phyloP scores from a whole-genome alignment of 2,329 filamentous ascomycete species.

The Ascomycota sp. region DNA sequence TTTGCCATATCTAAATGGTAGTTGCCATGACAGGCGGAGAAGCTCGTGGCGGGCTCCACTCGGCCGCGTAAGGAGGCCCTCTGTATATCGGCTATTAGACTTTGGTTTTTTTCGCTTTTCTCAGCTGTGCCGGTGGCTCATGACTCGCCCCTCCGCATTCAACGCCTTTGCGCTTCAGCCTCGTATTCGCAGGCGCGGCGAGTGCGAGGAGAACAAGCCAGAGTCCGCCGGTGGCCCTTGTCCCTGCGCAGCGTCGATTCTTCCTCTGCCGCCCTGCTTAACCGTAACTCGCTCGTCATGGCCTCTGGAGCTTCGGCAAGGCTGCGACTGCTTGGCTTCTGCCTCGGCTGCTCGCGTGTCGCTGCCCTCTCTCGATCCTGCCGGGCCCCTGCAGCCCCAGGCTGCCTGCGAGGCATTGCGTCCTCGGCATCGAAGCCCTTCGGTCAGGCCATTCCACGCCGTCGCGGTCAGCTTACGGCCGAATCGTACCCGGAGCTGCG shows the following conservation, averaged over 20 bases:
- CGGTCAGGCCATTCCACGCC: constrained; percentile 5
- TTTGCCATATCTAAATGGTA: no score
- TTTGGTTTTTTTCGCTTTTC: no score
- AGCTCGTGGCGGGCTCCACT: no score
- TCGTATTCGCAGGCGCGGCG: no score
- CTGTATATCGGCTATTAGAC: no score
- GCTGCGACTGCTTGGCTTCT: background rate
- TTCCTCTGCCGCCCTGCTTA: background rate
- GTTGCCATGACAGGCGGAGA: no score
- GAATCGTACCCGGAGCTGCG: constrained; percentile 72
- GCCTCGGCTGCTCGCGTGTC: background rate
- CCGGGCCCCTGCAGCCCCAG: background rate
- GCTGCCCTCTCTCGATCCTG: background rate
- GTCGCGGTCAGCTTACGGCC: constrained; percentile 47
- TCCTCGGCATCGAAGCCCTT: constrained; percentile 10
- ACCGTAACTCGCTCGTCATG: background rate
- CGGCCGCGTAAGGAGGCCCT: no score
- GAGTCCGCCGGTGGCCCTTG: no score
- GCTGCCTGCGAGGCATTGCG: background rate
- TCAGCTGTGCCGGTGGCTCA: no score
- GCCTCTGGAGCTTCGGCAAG: background rate
- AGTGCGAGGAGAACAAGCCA: no score
- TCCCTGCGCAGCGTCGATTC: background rate
- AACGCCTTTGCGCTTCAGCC: no score
- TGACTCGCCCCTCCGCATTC: no score